Evolutionary conservation across 2,329 filamentous ascomycete genomes (phyloP).

Genomic region (Gaeumannomyces tritici): DNA sequence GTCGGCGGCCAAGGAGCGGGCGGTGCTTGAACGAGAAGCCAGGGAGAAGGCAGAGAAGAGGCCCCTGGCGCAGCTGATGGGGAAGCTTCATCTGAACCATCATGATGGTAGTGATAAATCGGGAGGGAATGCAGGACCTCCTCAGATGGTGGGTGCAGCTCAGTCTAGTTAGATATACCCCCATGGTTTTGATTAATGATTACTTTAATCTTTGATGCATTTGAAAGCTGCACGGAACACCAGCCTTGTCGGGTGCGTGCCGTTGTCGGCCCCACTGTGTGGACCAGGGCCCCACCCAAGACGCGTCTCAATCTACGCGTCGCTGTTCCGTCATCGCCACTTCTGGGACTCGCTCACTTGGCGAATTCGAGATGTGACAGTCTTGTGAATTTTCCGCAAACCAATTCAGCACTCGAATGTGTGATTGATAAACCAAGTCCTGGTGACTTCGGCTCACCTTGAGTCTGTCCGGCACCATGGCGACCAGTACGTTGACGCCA

Average conservation of each 20-base stretch:
- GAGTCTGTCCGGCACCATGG: conserved; percentile 15
- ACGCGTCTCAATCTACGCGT: conserved; percentile 1
- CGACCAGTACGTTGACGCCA: conserved; percentile 18
- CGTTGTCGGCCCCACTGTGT: not conserved
- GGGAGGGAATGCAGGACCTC: not conserved
- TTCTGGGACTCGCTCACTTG: not conserved
- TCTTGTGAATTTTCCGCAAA: not conserved
- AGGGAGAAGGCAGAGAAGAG: conserved; percentile 26
- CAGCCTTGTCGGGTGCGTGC: not conserved
- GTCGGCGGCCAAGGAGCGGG: conserved; percentile 42
- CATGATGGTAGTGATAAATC: not conserved
- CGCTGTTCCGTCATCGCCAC: not conserved
- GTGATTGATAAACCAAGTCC: not conserved
- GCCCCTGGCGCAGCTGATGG: conserved; percentile 22
- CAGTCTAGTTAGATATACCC: not conserved
- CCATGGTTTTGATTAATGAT: not conserved
- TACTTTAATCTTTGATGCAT: not conserved
- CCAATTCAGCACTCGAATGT: not conserved
- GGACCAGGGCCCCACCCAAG: not conserved
- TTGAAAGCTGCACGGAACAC: not conserved
- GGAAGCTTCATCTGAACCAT: conserved; percentile 22
- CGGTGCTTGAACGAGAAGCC: conserved; percentile 29
- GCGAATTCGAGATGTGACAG: not conserved
- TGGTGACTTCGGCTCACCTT: not conserved
- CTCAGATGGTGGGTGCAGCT: not conserved